Evolutionary conservation across 192 early-diverging fungal species (phyloP).

Genomic region (Dissophora ornata): DNA sequence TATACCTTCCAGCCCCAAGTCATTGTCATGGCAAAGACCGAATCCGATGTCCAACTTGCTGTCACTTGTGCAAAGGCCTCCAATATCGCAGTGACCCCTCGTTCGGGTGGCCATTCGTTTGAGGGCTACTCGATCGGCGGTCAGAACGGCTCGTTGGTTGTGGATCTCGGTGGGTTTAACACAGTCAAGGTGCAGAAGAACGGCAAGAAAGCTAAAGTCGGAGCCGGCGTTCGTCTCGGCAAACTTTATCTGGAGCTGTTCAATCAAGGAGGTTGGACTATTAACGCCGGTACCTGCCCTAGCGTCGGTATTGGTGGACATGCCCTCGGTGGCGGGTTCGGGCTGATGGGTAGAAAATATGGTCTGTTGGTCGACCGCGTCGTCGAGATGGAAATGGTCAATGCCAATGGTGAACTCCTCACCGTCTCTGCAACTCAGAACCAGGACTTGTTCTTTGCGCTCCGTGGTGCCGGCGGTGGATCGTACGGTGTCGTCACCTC

Average conservation of each 20-base stretch:
- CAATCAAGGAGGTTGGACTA: slow-evolving; percentile 50
- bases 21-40: slow-evolving; percentile 26
- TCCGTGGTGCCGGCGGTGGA: slow-evolving; percentile 71
- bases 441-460: slow-evolving; percentile 70
- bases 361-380: slow-evolving; percentile 67
- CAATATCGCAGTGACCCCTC: slow-evolving; percentile 44
- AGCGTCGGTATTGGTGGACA: slow-evolving; percentile 71
- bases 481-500: slow-evolving; percentile 59
- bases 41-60: slow-evolving; percentile 35
- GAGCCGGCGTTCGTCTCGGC: slow-evolving; percentile 66
- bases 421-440: slow-evolving; percentile 49
- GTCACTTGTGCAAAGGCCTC: slow-evolving; percentile 47
- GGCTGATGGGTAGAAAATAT: slow-evolving; percentile 59
- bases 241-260: slow-evolving; percentile 59
- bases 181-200: slow-evolving; percentile 36
- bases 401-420: slow-evolving; percentile 61
- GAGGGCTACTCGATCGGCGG: slow-evolving; percentile 63
- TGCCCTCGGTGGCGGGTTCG: slow-evolving; percentile 68
- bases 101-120: slow-evolving; percentile 69
- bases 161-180: slow-evolving; percentile 60
- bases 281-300: slow-evolving; percentile 68
- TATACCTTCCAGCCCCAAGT: slow-evolving; percentile 34
- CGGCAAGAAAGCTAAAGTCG: slow-evolving; percentile 50
- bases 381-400: slow-evolving; percentile 57
- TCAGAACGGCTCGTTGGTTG: slow-evolving; percentile 58